Evolutionary conservation across 1,139 yeast genomes (phyloP).

Genomic region (Magnusiomyces paraingens): DNA sequence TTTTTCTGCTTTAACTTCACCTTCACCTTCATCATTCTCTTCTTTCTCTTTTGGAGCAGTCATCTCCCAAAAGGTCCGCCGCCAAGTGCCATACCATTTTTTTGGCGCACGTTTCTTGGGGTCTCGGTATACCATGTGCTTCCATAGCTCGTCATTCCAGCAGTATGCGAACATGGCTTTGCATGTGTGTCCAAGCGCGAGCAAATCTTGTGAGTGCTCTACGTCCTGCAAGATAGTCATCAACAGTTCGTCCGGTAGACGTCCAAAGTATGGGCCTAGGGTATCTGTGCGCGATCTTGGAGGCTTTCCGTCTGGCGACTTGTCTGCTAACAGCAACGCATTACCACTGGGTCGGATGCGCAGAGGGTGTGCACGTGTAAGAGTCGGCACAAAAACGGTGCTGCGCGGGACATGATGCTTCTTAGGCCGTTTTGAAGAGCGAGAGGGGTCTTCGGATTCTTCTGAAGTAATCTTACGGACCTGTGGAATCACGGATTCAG

Average conservation of each 20-base stretch:
- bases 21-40: constrained; percentile 10
- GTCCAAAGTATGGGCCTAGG: constrained; percentile 47
- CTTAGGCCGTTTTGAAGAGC: background rate
- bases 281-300: constrained; percentile 32
- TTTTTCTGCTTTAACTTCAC: constrained; percentile 12
- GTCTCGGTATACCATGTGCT: constrained; percentile 39
- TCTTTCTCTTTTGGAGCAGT: constrained; percentile 13
- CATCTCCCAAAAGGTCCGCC: constrained; percentile 48
- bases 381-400: background rate
- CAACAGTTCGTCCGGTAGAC: constrained; percentile 48
- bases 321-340: constrained; percentile 31
- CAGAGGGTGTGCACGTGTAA: constrained; percentile 48
- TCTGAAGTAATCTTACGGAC: background rate
- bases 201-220: constrained; percentile 41
- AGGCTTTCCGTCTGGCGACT: constrained; percentile 22
- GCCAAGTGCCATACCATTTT: constrained; percentile 77
- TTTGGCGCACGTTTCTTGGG: constrained; percentile 18
- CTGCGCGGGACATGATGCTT: background rate
- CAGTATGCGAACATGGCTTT: constrained; percentile 63
- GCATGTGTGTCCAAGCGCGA: constrained; percentile 51
- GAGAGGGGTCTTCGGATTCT: background rate
- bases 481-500: too few species aligned
- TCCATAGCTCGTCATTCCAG: constrained; percentile 70
- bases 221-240: constrained; percentile 35
- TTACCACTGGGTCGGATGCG: constrained; percentile 75